Conservation (phyloP, 202 grass and related monocot genomes). For the Bolboschoenoplectus hybrid region DNA sequence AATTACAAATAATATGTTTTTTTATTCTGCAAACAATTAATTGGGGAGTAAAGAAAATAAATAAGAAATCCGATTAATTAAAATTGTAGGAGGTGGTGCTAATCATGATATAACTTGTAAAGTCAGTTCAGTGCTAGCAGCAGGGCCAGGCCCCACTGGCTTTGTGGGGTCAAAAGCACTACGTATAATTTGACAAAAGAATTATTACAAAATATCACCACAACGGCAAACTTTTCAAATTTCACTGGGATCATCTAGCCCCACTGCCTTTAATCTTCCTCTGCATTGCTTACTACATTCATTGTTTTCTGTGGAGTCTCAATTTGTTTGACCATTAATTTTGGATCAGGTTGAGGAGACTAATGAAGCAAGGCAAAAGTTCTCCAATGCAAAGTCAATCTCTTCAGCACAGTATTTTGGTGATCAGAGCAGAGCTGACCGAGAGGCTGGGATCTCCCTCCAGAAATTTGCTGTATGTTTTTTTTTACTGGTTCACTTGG, state of each 20-base stretch:
- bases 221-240: neutral
- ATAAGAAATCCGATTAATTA: no score
- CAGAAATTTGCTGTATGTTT: conserved; percentile 86
- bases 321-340: conserved; percentile 36
- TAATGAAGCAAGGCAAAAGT: conserved; percentile 86
- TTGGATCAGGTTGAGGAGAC: conserved; percentile 70
- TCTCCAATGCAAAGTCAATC: conserved; percentile 98
- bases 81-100: neutral
- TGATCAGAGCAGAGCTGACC: conserved; percentile 63
- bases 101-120: neutral
- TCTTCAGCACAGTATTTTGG: conserved; percentile 95
- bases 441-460: conserved; percentile 77
- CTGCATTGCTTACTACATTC: neutral
- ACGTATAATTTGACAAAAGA: neutral
- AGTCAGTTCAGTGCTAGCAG: neutral
- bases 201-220: neutral
- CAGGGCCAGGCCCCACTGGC: neutral
- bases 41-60: neutral
- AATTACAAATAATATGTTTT: neutral
- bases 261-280: neutral
- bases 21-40: conserved; percentile 8
- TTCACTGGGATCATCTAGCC: neutral
- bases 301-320: conserved; percentile 35
- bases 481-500: conserved; percentile 23
- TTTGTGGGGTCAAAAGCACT: neutral